Evolutionary conservation across 163 green algal species (phyloP).

Genomic region (Chloromonas sp.): DNA sequence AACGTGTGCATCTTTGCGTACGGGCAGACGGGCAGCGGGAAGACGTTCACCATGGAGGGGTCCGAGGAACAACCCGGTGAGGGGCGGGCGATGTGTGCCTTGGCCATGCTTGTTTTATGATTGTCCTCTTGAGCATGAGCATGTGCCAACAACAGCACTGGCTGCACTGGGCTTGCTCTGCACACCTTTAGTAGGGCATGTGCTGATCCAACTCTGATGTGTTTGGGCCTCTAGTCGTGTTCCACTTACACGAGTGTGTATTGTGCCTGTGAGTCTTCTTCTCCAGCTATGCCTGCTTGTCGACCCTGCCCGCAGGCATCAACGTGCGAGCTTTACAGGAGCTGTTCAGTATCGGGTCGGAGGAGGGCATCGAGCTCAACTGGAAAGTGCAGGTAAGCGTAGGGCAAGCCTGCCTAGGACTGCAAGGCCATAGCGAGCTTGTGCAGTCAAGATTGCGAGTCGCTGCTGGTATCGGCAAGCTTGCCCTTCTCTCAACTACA

Average conservation of each 20-base stretch:
- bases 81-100: not conserved
- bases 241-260: no score
- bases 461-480: no score
- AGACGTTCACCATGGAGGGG: constrained; percentile 64
- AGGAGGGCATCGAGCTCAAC: constrained; percentile 23
- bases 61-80: constrained; percentile 29
- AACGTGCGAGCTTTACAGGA: constrained; percentile 42
- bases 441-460: no score
- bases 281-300: not conserved
- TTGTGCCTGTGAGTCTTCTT: no score
- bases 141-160: not conserved
- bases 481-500: no score
- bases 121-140: not conserved
- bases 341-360: constrained; percentile 45
- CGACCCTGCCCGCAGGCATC: constrained; percentile 23
- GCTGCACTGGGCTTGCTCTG: not conserved
- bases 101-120: not conserved
- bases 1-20: constrained; percentile 65
- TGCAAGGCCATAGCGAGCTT: no score
- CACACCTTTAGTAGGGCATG: no score
- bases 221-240: no score
- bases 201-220: no score
- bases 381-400: constrained; percentile 13
- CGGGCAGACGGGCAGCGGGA: constrained; percentile 63
- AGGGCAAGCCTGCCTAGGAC: no score